phyloP scores from a whole-genome alignment of 192 early-diverging fungal genomes.

The Coemansia sp. region DNA sequence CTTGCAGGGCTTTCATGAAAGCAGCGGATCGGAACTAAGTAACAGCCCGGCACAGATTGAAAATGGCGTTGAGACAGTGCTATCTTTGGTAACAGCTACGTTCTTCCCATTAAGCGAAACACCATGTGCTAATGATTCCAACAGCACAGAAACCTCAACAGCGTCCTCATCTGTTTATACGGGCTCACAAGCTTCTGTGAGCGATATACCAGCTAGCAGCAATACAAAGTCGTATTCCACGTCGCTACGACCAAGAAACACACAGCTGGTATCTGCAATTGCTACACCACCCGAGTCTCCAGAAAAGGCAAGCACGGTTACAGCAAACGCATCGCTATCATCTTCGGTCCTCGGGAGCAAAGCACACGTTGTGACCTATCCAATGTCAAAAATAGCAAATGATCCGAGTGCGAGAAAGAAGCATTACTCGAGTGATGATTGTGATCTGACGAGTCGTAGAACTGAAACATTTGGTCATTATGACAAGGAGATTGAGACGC shows the following conservation, averaged over 20 bases:
- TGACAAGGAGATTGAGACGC: not conserved
- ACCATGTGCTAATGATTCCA: not conserved
- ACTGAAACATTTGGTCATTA: not conserved
- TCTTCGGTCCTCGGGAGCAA: conserved; percentile 11
- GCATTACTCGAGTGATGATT: conserved; percentile 9
- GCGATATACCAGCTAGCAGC: not conserved
- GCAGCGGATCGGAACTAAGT: conserved; percentile 10
- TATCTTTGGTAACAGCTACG: not conserved
- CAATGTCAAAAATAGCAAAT: not conserved
- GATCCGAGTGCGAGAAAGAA: not conserved
- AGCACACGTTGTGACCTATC: not conserved
- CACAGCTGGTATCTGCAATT: conserved; percentile 6
- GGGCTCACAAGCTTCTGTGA: not conserved
- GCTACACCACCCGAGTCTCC: conserved; percentile 37
- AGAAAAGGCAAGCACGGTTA: conserved; percentile 10
- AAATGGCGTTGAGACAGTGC: not conserved
- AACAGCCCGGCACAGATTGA: conserved; percentile 9
- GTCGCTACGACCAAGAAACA: not conserved
- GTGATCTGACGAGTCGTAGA: not conserved
- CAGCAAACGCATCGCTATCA: conserved; percentile 13
- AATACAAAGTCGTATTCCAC: not conserved
- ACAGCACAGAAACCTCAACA: not conserved
- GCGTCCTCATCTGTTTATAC: not conserved
- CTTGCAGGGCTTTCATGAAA: not conserved
- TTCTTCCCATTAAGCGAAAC: not conserved